Conservation (phyloP, 805 yeast genomes). For the Lipomyces chichibuensis region DNA sequence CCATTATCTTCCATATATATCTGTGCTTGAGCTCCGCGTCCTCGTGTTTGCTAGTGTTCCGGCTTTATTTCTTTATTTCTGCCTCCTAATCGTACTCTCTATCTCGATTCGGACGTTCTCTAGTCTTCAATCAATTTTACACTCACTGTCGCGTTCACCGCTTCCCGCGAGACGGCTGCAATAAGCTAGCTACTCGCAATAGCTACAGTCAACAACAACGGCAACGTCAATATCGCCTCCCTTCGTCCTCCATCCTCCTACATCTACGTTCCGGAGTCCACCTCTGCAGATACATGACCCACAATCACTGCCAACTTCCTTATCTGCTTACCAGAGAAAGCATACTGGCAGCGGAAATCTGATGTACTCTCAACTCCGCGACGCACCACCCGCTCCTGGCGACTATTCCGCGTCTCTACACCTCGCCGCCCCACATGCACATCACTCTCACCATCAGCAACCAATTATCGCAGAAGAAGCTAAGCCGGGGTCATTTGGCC, state of each 20-base stretch:
- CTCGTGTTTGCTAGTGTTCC: neutral
- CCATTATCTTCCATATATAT: slow-evolving; percentile 1
- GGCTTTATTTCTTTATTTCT: neutral
- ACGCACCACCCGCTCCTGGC: neutral
- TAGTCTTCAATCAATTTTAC: neutral
- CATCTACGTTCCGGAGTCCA: neutral
- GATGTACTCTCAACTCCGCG: neutral
- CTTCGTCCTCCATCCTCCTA: neutral
- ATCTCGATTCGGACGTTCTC: neutral
- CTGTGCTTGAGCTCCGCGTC: neutral
- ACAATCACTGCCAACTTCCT: neutral
- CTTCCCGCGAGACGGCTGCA: neutral
- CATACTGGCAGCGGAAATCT: slow-evolving; percentile 2
- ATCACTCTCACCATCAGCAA: neutral
- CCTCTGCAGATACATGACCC: slow-evolving; percentile 1
- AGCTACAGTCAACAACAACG: neutral
- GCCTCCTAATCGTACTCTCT: neutral
- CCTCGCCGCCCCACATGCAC: neutral
- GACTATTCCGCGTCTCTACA: neutral
- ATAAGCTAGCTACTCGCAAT: neutral
- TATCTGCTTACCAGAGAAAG: neutral
- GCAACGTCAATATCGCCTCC: neutral
- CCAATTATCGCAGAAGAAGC: neutral
- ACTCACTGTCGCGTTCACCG: neutral
- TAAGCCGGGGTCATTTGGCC: neutral